Evolutionary conservation across 495 filamentous ascomycete genomes (phyloP), one percentile per base, ranked within the genome.

Genomic region (Penicillium robsamsonii): DNA sequence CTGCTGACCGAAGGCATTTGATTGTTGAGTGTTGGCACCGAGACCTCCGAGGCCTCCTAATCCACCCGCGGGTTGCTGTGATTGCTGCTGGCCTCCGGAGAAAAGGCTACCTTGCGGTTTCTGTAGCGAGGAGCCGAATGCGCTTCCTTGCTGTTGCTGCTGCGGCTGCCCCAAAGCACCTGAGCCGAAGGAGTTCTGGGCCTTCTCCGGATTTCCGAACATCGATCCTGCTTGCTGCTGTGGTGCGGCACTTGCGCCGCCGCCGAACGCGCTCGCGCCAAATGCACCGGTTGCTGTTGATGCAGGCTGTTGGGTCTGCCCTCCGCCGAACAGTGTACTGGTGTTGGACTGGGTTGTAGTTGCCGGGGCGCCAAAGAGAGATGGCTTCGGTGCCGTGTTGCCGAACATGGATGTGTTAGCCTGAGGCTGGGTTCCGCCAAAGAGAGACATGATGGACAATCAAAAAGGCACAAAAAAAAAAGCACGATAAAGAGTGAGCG

Each of bases 191-290:
- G 66, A n/a, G 46, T 46, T 59, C 41, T 65, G 50, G 3, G 74
- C 71, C 49, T 77, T 70, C 46, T 71, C 70, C 40, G 71, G 66
- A 22, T 63, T 58, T 15, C 69, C 71, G 50, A 81, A 81, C 7
- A 77, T 27, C 9, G 68, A 65, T 6, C 70, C 61, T 33, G 61
- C 45, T 46, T 68, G 69, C 52, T 74, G 70, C 53, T 70, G 70
- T 5, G 48, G 22, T 43, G 62, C 38, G 6, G 61, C 53, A 53
- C 42, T 60, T 7, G 57, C 33, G 42, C 70, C 67, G 29, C 53
- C 33, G 40, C 70, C 67, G 31, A 67, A 64, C 65, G 62, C 57
- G 46, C 68, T 64, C 12, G 65, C 54, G 18, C 64, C 69, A 48
- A 78, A 77, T 8, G 69, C 38, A 3, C 70, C 65, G 55, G 69